These are phyloP conservation scores for Sclerotinia trifoliorum DNA, from an alignment of 2,329 filamentous ascomycete species.

Conservation along the genomic window DNA sequence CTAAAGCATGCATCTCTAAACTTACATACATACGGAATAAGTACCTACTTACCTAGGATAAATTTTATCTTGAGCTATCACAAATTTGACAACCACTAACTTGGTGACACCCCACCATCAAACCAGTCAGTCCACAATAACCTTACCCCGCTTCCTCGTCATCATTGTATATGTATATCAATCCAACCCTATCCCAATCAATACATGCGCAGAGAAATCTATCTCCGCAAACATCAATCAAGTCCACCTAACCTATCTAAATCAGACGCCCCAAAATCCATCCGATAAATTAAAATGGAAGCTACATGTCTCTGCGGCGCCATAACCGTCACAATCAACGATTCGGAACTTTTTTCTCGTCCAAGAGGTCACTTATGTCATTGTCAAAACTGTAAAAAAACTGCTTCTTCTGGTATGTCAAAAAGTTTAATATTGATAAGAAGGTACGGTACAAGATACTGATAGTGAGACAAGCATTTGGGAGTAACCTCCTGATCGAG, in stretches of 20 bases:
- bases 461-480: not conserved
- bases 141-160: not conserved
- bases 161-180: not conserved
- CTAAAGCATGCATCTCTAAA: no score
- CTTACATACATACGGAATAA: no score
- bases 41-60: not conserved
- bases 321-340: conserved; percentile 50
- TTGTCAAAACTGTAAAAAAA: conserved; percentile 45
- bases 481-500: conserved; percentile 38
- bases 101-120: not conserved
- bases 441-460: not conserved
- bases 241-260: no score
- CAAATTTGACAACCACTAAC: not conserved
- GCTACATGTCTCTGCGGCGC: conserved; percentile 49
- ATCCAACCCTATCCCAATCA: not conserved
- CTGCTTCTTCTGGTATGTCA: conserved; percentile 6
- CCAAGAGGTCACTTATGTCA: conserved; percentile 50
- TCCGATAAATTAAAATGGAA: conserved; percentile 28
- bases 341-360: conserved; percentile 46
- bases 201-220: not conserved
- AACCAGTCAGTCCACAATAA: not conserved
- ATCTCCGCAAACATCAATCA: not conserved
- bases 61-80: not conserved
- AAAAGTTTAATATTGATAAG: not conserved
- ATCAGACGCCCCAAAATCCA: no score